These are phyloP conservation scores for Chlamydomonas applanata DNA, from an alignment of 139 green algal genomes.

Conservation along the genomic window DNA sequence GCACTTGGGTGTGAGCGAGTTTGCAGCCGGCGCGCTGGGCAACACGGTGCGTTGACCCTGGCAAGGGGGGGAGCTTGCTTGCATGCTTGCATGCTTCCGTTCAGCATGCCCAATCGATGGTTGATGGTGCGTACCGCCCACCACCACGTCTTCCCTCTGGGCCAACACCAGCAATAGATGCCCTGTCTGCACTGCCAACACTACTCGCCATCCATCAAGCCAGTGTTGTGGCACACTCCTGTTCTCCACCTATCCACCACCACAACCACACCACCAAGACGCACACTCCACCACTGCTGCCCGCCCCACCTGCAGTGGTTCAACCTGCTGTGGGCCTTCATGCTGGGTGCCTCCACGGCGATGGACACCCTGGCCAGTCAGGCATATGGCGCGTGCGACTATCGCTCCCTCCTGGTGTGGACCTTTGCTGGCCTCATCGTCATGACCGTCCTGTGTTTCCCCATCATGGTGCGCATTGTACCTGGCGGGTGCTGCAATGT, in stretches of 20 bases:
- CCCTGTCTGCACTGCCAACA: neutral
- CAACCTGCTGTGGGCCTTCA: conserved; percentile 29
- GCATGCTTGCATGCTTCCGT: conserved; percentile 1
- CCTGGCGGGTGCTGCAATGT: no score
- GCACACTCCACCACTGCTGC: no score
- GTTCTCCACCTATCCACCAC: no score
- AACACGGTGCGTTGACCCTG: conserved; percentile 46
- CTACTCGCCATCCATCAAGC: no score
- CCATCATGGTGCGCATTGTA: conserved; percentile 10
- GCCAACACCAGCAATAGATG: neutral
- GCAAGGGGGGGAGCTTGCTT: neutral
- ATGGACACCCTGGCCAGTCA: conserved; percentile 45
- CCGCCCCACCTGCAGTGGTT: conserved; percentile 24
- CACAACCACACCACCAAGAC: no score
- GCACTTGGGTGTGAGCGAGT: conserved; percentile 25
- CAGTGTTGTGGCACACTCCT: no score
- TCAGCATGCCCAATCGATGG: no score
- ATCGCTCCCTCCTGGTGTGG: conserved; percentile 27
- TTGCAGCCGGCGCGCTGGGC: conserved; percentile 31
- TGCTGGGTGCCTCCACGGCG: conserved; percentile 39
- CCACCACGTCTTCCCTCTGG: neutral
- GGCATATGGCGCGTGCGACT: conserved; percentile 38
- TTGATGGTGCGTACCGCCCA: no score
- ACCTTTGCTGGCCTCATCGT: conserved; percentile 14
- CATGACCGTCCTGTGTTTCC: conserved; percentile 13